Conservation (phyloP, 2,329 filamentous ascomycete genomes). For the Purpureocillium takamizusanense region DNA sequence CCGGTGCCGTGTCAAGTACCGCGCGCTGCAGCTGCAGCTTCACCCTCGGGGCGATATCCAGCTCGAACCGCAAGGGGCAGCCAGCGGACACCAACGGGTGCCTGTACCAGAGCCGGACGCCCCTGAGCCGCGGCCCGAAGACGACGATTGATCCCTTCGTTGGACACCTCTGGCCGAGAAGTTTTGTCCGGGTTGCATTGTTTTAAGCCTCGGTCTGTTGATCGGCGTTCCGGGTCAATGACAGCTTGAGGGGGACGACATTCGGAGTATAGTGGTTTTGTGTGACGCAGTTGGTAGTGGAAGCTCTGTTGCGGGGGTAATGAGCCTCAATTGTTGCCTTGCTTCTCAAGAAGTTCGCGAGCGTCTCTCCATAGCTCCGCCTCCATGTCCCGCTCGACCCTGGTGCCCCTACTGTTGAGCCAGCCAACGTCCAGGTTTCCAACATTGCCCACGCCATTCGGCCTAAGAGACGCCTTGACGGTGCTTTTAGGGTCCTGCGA, state of each 20-base stretch:
- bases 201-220: too few relatives aligned
- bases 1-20: conserved; percentile 2
- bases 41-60: background rate
- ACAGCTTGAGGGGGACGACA: too few relatives aligned
- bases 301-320: too few relatives aligned
- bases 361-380: conserved; percentile 60
- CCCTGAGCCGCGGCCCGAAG: too few relatives aligned
- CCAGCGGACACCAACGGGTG: too few relatives aligned
- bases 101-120: too few relatives aligned
- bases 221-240: too few relatives aligned
- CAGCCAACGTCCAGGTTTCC: conserved; percentile 72
- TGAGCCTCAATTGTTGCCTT: conserved; percentile 1
- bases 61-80: background rate
- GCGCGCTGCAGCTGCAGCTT: background rate
- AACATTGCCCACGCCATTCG: conserved; percentile 46
- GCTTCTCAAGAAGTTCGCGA: conserved; percentile 25
- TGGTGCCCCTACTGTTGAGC: conserved; percentile 78
- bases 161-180: too few relatives aligned
- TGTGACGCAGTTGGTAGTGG: too few relatives aligned
- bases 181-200: too few relatives aligned
- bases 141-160: too few relatives aligned
- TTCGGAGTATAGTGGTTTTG: too few relatives aligned
- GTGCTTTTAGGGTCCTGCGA: conserved; percentile 23
- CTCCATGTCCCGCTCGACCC: conserved; percentile 76
- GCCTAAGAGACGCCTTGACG: conserved; percentile 37